These are phyloP conservation scores for Hericium coralloides DNA, from an alignment of 768 basidiomycete genomes.

Conservation along the genomic window DNA sequence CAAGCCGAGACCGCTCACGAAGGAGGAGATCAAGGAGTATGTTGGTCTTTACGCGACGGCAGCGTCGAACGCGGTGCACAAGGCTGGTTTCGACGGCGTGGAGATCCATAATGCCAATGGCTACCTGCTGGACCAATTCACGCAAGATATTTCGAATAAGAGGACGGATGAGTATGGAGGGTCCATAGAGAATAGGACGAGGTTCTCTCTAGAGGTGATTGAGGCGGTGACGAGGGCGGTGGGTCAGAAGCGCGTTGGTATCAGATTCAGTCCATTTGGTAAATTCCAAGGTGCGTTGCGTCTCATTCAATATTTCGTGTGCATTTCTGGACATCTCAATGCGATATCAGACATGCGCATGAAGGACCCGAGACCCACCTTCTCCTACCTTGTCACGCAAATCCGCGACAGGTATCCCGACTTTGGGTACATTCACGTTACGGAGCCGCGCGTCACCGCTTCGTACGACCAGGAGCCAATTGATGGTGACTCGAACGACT, in stretches of 20 bases:
- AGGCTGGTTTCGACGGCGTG: conserved; percentile 56
- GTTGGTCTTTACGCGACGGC: conserved; percentile 35
- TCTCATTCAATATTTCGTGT: not conserved
- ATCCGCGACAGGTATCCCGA: conserved; percentile 13
- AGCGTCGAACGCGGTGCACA: conserved; percentile 1
- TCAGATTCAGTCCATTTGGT: conserved; percentile 50
- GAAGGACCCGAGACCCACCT: conserved; percentile 20
- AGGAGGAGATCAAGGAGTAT: conserved; percentile 41
- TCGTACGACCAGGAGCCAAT: not conserved
- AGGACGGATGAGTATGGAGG: conserved; percentile 66
- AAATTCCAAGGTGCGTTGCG: conserved; percentile 21
- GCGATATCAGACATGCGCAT: conserved; percentile 9
- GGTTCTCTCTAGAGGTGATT: conserved; percentile 48
- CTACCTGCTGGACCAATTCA: conserved; percentile 52
- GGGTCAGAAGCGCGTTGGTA: conserved; percentile 42
- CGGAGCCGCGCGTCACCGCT: conserved; percentile 16
- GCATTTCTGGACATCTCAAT: not conserved
- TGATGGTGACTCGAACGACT: conserved; percentile 10
- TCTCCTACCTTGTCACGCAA: conserved; percentile 18
- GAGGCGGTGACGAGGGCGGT: conserved; percentile 42
- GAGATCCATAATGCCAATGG: conserved; percentile 32
- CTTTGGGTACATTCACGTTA: conserved; percentile 21
- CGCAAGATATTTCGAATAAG: conserved; percentile 46
- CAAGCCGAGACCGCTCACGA: conserved; percentile 34
- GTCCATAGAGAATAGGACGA: conserved; percentile 45